Conservation (phyloP, 2,329 filamentous ascomycete species). For the Colletotrichum endophyticum region DNA sequence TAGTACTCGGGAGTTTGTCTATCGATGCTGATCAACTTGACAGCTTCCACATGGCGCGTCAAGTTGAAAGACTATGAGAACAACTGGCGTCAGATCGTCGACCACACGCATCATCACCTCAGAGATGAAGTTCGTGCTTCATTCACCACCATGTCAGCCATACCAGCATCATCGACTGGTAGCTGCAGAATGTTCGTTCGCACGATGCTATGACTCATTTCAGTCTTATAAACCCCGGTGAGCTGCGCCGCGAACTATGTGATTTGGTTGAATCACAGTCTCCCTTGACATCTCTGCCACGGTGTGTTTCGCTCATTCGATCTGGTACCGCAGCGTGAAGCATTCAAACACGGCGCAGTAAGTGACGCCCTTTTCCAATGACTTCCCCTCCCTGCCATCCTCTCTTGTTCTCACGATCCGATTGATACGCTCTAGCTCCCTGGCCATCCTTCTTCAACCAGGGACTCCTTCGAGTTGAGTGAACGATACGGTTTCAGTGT, state of each 20-base stretch:
- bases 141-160: neutral
- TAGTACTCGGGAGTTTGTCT: neutral
- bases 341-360: neutral
- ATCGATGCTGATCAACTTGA: neutral
- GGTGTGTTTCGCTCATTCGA: neutral
- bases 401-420: no score
- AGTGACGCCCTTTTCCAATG: neutral
- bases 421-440: neutral
- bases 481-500: neutral
- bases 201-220: neutral
- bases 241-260: neutral
- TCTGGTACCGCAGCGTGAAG: rapidly evolving
- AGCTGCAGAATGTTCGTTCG: neutral
- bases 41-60: neutral
- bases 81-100: neutral
- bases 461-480: neutral
- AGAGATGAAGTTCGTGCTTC: neutral
- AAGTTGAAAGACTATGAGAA: neutral
- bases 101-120: neutral
- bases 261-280: neutral
- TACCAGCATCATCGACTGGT: neutral
- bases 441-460: neutral
- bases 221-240: neutral
- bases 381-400: neutral
- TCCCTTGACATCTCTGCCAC: neutral